Conservation (phyloP, 345 rosid genomes). For the Eucalyptus sp. region DNA sequence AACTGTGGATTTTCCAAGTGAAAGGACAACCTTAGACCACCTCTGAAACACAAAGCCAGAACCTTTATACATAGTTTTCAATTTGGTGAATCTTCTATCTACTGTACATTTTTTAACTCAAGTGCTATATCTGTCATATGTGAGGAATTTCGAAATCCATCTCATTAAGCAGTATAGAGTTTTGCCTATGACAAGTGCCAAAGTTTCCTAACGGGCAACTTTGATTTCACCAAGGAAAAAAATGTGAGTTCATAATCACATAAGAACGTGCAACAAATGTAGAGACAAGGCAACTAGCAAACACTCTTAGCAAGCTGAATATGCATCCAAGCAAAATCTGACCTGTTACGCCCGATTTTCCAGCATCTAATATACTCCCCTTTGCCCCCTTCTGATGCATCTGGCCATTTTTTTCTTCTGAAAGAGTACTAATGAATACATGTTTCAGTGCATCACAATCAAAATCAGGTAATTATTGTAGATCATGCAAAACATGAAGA, state of each 20-base stretch:
- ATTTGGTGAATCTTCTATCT: background rate
- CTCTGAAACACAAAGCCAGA: accelerated
- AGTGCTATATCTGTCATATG: no score
- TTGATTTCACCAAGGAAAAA: no score
- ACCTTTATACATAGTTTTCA: background rate
- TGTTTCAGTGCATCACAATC: background rate
- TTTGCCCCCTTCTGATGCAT: background rate
- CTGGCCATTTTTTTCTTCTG: background rate
- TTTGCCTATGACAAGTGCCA: no score
- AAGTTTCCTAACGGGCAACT: no score
- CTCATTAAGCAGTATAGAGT: no score
- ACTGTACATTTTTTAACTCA: no score
- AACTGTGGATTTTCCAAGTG: background rate
- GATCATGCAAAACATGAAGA: background rate
- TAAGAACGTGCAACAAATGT: no score
- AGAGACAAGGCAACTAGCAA: no score
- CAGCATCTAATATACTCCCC: background rate
- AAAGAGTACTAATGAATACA: background rate
- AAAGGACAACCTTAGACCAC: background rate
- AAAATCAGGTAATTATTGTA: background rate
- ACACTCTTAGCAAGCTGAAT: no score
- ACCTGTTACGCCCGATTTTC: background rate
- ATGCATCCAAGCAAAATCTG: background rate
- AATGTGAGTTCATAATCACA: no score
- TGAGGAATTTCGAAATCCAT: no score